Conservation (phyloP, 768 basidiomycete species). For the Phaeolepiota aurea region DNA sequence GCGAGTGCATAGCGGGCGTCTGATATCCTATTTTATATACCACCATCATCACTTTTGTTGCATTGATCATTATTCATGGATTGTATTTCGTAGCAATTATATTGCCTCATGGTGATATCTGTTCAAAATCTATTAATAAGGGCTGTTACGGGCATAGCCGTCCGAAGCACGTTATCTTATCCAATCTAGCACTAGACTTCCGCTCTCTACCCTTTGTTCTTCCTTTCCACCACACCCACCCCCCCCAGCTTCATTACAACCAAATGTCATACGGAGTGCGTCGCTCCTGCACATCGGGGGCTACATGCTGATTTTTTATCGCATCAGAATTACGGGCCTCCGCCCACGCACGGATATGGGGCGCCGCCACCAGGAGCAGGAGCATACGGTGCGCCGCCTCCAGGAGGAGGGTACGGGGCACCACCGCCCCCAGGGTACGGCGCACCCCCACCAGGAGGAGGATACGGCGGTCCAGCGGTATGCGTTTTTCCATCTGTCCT, state of each 20-base stretch:
- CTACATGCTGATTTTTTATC: background rate
- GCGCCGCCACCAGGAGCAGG: slow-evolving; percentile 6
- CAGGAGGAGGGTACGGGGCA: slow-evolving; percentile 12
- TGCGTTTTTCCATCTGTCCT: background rate
- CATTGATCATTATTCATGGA: too few species aligned
- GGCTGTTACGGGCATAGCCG: background rate
- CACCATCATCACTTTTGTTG: too few species aligned
- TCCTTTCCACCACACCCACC: background rate
- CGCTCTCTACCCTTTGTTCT: too few species aligned
- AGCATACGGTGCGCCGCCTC: slow-evolving; percentile 3
- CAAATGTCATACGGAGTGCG: background rate
- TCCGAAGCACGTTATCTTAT: background rate
- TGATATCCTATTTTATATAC: background rate
- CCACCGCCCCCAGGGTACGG: slow-evolving; percentile 10
- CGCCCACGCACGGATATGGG: slow-evolving; percentile 13
- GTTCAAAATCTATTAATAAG: too few species aligned
- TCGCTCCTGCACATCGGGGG: background rate
- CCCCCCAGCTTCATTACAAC: background rate
- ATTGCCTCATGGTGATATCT: too few species aligned
- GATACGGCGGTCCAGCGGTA: slow-evolving; percentile 14
- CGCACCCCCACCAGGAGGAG: slow-evolving; percentile 10
- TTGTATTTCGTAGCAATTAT: too few species aligned
- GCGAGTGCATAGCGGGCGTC: slow-evolving; percentile 16
- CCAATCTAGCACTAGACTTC: background rate
- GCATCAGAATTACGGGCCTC: background rate